Base-by-base conservation (phyloP, 306 rosid species). In the Ormosia semicastrata region DNA sequence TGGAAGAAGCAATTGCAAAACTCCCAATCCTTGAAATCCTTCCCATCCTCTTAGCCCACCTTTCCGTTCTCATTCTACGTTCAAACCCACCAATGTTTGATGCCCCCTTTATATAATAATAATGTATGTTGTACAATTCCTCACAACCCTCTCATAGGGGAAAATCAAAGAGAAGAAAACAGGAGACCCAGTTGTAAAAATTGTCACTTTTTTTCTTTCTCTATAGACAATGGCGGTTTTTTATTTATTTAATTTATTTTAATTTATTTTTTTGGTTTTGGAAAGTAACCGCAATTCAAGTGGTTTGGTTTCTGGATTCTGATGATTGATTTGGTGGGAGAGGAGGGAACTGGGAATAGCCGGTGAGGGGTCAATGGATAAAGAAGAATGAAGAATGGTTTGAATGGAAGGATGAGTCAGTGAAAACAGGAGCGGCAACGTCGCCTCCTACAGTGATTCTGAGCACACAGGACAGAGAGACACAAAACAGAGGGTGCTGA, bases 11-110 rank as follows among this genome's bases (percentile, higher is more conserved):
- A 78, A 93, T 88, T 29, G 97, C 95, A 32, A 90, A 91, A 76
- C 92, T 90, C 71, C 98, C 98, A 32, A 90, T 89, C 86, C 92
- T 90, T 2, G 95, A 85, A 13, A 91, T 87, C 78, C 95, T 87
- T 65, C 95, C 93, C 89, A 90, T 91, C 83, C 87, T 92, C 73
- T 78, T 93, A 33, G 74, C 88, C 87, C 76, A 87, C 82, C 72
- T 88, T 7, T 83, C 82, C 33, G 85, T 78, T 67, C 81, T 85
- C 94, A 81, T 86, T 83, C 84, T 84, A 77, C 86, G 80, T 66
- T 36, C 14, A 69, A 79, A 62, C 80, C 80, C 83, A 68, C 75
- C 75, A 57, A 83, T 24, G 57, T 34, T 24, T 24, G 49, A 33
- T 24, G 7, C 36, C 7, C 36, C 49, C 37, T n/a, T 8, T 56